phyloP scores from a whole-genome alignment of 2,329 filamentous ascomycete species.

The Cladobotryum mycophilum region DNA sequence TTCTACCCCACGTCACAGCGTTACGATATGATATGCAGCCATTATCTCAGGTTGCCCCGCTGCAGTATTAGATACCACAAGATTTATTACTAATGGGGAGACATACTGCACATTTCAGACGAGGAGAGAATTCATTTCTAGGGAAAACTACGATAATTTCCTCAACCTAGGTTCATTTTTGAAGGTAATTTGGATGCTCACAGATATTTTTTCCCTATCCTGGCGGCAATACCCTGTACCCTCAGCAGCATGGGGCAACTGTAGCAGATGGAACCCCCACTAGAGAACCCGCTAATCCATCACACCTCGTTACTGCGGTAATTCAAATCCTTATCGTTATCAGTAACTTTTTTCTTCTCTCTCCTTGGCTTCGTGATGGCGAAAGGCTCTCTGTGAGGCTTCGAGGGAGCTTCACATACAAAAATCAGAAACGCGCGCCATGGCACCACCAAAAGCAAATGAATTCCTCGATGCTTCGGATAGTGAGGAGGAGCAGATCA shows the following conservation, averaged over 20 bases:
- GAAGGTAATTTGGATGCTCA: neutral
- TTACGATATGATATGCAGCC: slow-evolving; percentile 2
- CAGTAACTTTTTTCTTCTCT: neutral
- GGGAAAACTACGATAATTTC: neutral
- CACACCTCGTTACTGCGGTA: slow-evolving; percentile 7
- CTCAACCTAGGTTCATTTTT: neutral
- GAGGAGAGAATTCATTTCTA: no score
- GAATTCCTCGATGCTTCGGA: slow-evolving; percentile 59
- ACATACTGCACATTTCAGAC: no score
- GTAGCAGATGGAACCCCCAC: neutral
- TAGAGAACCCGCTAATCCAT: neutral
- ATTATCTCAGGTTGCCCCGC: slow-evolving; percentile 6
- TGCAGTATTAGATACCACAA: neutral
- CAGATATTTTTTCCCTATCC: neutral
- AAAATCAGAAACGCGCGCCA: slow-evolving; percentile 24
- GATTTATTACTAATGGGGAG: no score
- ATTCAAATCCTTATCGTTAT: slow-evolving; percentile 2
- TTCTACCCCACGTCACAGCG: slow-evolving; percentile 10
- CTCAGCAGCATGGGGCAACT: neutral
- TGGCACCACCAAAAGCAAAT: slow-evolving; percentile 65
- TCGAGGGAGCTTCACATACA: no score
- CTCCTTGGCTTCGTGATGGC: neutral
- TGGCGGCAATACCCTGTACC: neutral
- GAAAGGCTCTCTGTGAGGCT: no score
- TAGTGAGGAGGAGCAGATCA: slow-evolving; percentile 52